Evolutionary conservation across 306 rosid species (phyloP), one percentile per base, ranked within the genome.

Genomic region (Citrullus mucosospermus): DNA sequence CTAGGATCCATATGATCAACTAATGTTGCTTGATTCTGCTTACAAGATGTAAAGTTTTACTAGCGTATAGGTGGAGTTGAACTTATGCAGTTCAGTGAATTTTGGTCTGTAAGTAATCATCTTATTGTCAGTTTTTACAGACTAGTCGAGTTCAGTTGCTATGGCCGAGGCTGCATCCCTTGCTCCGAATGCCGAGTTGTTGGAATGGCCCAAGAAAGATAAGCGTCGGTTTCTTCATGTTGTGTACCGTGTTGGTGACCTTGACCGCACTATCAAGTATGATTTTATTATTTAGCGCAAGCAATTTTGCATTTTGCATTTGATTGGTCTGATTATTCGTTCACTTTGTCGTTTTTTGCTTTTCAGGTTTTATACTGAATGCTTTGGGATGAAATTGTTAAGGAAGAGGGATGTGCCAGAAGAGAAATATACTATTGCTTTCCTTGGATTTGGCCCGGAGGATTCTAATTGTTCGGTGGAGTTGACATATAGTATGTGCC

Each of bases 241-340:
- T 43, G 97, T 95, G 68, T 95, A 95, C 82, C 97, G 98, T 71
- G 98, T 95, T 65, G 98, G 97, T 78, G 97, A 95, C 82, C 98
- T 95, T 79, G 93, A 95, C 43, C 96, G 97, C 82, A 91, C 97
- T 38, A 95, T 95, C 91, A 89, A 91, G 98, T 95, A 86, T 12
- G 86, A 14, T 77, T 51, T 13, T 76, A 53, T 55, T 69, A 20
- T 10, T 53, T 74, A 32, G 12, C 14, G 13, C 46, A 25, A 63
- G 36, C 4, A 6, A 44, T 30, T 41, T 25, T 58, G 28, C 72
- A 6, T 61, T 63, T 78, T 10, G 36, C 59, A 44, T 66, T 32
- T 12, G 41, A 44, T 4, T 63, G 80, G 17, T 78, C 58, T 56
- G 34, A 76, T 54, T 54, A 34, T 30, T 17, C 9, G 50, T 76